phyloP scores from a whole-genome alignment of 2,329 filamentous ascomycete genomes.

The Ceratocystis ficicola region DNA sequence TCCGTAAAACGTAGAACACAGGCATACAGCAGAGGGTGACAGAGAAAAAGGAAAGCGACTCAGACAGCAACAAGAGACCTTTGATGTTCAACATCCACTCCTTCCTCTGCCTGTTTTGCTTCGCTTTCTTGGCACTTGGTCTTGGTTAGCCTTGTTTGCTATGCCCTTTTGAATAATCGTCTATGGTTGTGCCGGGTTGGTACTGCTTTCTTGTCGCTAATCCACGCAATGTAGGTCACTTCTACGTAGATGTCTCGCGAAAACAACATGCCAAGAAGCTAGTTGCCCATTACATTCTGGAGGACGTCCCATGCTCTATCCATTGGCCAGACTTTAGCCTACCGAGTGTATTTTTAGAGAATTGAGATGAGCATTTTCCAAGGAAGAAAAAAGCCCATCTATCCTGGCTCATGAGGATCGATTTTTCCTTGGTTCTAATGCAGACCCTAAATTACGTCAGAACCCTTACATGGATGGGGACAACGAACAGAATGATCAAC shows the following conservation, averaged over 20 bases:
- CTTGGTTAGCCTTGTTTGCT: conserved; percentile 3
- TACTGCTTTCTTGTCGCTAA: neutral
- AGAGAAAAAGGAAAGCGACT: neutral
- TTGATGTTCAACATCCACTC: neutral
- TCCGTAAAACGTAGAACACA: neutral
- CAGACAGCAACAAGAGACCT: neutral
- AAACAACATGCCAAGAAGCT: conserved; percentile 3
- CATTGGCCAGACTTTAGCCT: neutral
- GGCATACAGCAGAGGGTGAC: neutral
- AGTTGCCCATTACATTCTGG: neutral
- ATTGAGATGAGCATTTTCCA: neutral
- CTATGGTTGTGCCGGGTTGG: neutral
- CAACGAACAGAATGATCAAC: neutral
- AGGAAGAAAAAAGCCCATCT: neutral
- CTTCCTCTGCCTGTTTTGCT: neutral
- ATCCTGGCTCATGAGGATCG: neutral
- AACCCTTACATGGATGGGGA: neutral
- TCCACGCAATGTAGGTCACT: neutral
- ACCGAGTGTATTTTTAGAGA: neutral
- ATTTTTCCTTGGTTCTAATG: neutral
- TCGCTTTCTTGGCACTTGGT: neutral
- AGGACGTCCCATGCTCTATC: neutral
- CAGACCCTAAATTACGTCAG: neutral
- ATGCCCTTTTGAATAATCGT: neutral
- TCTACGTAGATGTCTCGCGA: neutral